Conservation (phyloP, 805 yeast genomes). For the Wickerhamomyces tratensis region DNA sequence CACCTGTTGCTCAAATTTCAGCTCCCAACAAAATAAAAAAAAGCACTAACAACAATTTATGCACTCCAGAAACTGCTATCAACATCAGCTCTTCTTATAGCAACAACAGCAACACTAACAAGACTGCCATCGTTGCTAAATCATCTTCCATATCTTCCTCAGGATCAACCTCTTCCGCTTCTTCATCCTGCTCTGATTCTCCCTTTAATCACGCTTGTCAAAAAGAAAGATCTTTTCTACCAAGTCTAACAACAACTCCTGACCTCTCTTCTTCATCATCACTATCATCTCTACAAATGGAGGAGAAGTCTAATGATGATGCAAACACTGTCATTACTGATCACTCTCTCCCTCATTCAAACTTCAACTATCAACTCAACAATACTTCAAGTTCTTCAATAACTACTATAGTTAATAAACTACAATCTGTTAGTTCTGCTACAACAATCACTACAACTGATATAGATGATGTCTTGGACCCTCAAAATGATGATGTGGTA, state of each 20-base stretch:
- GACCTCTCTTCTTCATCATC: background rate
- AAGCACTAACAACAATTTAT: background rate
- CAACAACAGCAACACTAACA: too few relatives aligned
- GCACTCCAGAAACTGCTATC: too few relatives aligned
- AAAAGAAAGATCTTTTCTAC: background rate
- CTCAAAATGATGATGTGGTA: background rate
- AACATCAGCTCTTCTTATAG: too few relatives aligned
- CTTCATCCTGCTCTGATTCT: too few relatives aligned
- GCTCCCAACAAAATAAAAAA: background rate
- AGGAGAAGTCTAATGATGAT: too few relatives aligned
- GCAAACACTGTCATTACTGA: too few relatives aligned
- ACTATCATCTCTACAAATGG: background rate
- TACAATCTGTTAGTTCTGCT: constrained; percentile 6
- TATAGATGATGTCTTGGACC: background rate
- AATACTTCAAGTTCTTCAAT: constrained; percentile 13
- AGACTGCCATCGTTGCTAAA: too few relatives aligned
- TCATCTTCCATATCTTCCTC: too few relatives aligned
- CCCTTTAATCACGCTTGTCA: too few relatives aligned
- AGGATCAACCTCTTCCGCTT: too few relatives aligned
- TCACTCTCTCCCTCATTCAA: background rate
- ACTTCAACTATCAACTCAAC: background rate
- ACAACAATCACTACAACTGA: background rate
- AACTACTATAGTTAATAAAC: constrained; percentile 15
- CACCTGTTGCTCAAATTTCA: background rate
- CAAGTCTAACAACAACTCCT: background rate